Evolutionary conservation across 2,329 filamentous ascomycete genomes (phyloP).

Genomic region (Celoporthe dispersa): DNA sequence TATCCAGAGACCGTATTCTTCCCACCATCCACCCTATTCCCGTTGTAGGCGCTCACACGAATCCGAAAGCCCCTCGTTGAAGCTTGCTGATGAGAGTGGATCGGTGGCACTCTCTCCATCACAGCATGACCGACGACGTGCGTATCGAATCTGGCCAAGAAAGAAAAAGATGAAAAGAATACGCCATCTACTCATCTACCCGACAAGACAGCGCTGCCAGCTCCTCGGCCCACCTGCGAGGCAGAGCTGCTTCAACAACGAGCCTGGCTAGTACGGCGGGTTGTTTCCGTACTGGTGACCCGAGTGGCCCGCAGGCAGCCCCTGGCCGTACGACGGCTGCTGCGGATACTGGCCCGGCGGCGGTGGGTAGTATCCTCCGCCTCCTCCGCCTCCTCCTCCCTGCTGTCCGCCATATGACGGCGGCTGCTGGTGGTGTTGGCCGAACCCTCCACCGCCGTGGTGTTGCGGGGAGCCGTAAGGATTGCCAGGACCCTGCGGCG

Average conservation of each 20-base stretch:
- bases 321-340: conserved; percentile 30
- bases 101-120: background rate
- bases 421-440: conserved; percentile 22
- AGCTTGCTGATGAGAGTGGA: background rate
- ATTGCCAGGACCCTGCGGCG: conserved; percentile 30
- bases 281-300: conserved; percentile 26
- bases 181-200: background rate
- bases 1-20: background rate
- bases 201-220: background rate
- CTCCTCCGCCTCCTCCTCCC: conserved; percentile 5
- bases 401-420: conserved; percentile 26
- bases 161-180: too few relatives aligned
- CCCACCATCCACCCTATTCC: background rate
- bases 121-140: background rate
- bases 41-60: background rate
- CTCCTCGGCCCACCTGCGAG: background rate
- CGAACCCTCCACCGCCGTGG: conserved; percentile 16
- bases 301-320: conserved; percentile 25
- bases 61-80: background rate
- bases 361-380: conserved; percentile 34
- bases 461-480: conserved; percentile 34
- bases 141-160: background rate
- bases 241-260: background rate
- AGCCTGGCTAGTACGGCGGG: conserved; percentile 20
- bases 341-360: conserved; percentile 36